Base-by-base conservation (phyloP, 495 filamentous ascomycete species). In the Neurospora terricola region DNA sequence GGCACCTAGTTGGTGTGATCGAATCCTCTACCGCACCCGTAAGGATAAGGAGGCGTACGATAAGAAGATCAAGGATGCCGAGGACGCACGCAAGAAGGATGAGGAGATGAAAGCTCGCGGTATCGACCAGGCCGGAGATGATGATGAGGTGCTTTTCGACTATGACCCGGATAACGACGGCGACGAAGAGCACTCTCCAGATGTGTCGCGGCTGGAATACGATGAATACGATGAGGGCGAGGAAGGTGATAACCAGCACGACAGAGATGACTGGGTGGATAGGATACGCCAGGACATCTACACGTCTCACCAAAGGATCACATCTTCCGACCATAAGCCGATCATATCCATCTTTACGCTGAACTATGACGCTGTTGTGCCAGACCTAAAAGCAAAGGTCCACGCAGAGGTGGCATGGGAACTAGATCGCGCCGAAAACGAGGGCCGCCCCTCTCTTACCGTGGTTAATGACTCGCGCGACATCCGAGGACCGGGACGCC, bases 301-400 rank as follows among this genome's bases (percentile, higher is more conserved):
- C 80, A 88, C 90, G 3, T 93, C 95, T 3, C 93, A 97, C 77
- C 94, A 97, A 79, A 88, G 91, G 34, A 89, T 98, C 16, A 85
- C 92, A 14, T 96, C 96, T 3, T 98, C 95, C 5, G 96, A 99
- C 79, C 96, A 99, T 80, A 99, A 99, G 80, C 96, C 96, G 0
- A 78, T 98, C 11, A 87, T 88, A 73, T 92, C 93, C 10, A 82
- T 92, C 2, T 98, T 98, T 76, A 90, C 87, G 0, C 79, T 99
- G 4, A 88, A 88, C 21, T 97, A 93, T 78, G 92, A 97, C 73
- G 91, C 92, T 4, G 93, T 96, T 7, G 90, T 94, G 10, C 89
- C 93, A 0, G 89, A 94, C 21, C 82, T 96, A 34, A 97, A 94
- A 79, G 86, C 92, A 9, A 91, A 89, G 74, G 84, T 98, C 5